These are phyloP conservation scores for Pyrenophora tritici-repentis DNA, from an alignment of 2,329 filamentous ascomycete species.

Conservation along the genomic window DNA sequence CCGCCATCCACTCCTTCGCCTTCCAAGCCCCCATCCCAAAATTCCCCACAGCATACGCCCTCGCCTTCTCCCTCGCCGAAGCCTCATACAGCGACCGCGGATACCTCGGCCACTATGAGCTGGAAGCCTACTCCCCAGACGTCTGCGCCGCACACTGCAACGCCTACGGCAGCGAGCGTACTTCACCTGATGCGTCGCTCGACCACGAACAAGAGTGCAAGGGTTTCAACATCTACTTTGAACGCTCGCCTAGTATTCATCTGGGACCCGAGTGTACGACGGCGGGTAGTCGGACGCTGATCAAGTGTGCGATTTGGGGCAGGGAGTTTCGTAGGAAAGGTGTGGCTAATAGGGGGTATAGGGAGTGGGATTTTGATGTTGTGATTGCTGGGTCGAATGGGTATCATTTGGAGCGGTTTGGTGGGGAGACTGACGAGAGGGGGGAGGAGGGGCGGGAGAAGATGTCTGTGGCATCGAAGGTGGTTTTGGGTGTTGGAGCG, in stretches of 20 bases:
- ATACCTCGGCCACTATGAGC: conserved; percentile 7
- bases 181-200: too few species aligned
- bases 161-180: neutral
- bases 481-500: too few species aligned
- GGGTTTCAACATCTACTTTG: conserved; percentile 13
- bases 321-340: neutral
- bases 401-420: neutral
- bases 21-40: neutral
- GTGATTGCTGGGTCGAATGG: conserved; percentile 9
- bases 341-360: conserved; percentile 4
- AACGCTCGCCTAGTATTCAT: conserved; percentile 3
- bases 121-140: neutral
- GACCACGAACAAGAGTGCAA: neutral
- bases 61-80: neutral
- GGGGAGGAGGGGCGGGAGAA: too few species aligned
- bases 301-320: conserved; percentile 14
- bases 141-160: conserved; percentile 2
- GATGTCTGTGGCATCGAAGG: too few species aligned
- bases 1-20: neutral
- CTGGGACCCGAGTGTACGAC: neutral
- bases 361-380: conserved; percentile 8
- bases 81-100: neutral
- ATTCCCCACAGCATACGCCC: neutral
- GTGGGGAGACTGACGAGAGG: too few species aligned
- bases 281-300: conserved; percentile 2